These are phyloP conservation scores for Fusarium xylarioides DNA, from an alignment of 2,329 filamentous ascomycete genomes.

Conservation along the genomic window DNA sequence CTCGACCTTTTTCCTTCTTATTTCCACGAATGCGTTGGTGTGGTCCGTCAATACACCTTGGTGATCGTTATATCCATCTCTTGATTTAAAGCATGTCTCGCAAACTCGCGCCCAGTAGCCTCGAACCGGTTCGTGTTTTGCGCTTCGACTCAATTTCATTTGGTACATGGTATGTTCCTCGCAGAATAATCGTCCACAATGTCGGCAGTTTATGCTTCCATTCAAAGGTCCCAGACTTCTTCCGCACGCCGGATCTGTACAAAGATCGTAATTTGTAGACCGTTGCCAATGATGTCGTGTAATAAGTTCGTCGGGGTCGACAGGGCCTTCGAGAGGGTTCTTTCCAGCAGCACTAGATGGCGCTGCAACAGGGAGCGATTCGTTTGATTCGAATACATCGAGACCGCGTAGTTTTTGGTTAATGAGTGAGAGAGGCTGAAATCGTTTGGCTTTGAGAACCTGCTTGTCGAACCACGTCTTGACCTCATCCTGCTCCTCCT, in stretches of 20 bases:
- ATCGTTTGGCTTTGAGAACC: conserved; percentile 90
- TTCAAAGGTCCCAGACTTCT: conserved; percentile 81
- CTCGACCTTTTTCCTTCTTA: conserved; percentile 82
- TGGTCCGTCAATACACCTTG: conserved; percentile 77
- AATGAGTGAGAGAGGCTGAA: conserved; percentile 88
- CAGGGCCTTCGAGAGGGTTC: conserved; percentile 52
- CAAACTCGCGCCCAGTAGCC: conserved; percentile 96
- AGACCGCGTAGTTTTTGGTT: conserved; percentile 94
- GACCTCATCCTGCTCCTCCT: conserved; percentile 89
- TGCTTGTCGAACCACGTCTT: conserved; percentile 98
- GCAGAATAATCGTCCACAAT: conserved; percentile 93
- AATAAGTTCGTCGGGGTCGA: conserved; percentile 90
- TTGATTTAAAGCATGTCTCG: conserved; percentile 98
- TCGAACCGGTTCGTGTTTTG: conserved; percentile 86
- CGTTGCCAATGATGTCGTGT: conserved; percentile 90
- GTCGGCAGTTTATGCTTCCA: conserved; percentile 90
- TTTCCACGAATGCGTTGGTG: conserved; percentile 72
- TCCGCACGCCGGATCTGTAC: conserved; percentile 87
- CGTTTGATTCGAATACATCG: conserved; percentile 94
- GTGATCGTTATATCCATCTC: conserved; percentile 94
- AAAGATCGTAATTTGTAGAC: conserved; percentile 76
- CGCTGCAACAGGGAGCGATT: conserved; percentile 57
- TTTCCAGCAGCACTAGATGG: conserved; percentile 50
- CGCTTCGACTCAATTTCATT: conserved; percentile 93
- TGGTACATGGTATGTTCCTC: conserved; percentile 99